Percentiles rank a stretch among this genome's conserved stretches.
Evolutionary conservation across 441 rosid species (phyloP).

Genomic region (Aleurites moluccanus): DNA sequence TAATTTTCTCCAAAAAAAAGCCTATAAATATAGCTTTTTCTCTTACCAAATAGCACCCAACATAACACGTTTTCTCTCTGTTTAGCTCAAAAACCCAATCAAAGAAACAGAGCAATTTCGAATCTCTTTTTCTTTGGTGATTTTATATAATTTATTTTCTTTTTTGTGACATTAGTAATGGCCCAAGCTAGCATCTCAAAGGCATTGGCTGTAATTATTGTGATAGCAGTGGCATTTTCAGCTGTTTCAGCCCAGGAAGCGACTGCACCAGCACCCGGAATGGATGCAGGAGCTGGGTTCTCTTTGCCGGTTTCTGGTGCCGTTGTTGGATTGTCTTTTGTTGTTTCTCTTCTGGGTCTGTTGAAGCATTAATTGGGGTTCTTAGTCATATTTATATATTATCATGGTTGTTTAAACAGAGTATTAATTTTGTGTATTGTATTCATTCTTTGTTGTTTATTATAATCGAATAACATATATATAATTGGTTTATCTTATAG

Average conservation of each 20-base stretch:
- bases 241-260: neutral
- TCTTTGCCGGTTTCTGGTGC: slow-evolving; percentile 21
- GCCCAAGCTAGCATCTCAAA: neutral
- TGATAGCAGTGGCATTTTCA: neutral
- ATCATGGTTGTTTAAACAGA: too few relatives aligned
- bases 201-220: neutral
- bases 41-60: neutral
- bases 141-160: too few relatives aligned
- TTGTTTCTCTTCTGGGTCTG: slow-evolving; percentile 21
- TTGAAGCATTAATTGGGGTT: slow-evolving; percentile 11
- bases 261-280: slow-evolving; percentile 28
- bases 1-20: too few relatives aligned
- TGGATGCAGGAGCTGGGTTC: slow-evolving; percentile 28
- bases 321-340: slow-evolving; percentile 20
- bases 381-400: too few relatives aligned
- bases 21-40: neutral
- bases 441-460: too few relatives aligned
- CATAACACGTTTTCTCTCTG: neutral
- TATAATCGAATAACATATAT: too few relatives aligned
- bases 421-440: too few relatives aligned
- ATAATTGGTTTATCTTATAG: too few relatives aligned
- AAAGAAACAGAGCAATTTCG: neutral
- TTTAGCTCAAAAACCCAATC: neutral
- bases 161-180: neutral
- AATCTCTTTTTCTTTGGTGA: neutral